Evolutionary conservation across 192 early-diverging fungal species (phyloP), one percentile per base, ranked within the genome.

Genomic region (Podila verticillata): DNA sequence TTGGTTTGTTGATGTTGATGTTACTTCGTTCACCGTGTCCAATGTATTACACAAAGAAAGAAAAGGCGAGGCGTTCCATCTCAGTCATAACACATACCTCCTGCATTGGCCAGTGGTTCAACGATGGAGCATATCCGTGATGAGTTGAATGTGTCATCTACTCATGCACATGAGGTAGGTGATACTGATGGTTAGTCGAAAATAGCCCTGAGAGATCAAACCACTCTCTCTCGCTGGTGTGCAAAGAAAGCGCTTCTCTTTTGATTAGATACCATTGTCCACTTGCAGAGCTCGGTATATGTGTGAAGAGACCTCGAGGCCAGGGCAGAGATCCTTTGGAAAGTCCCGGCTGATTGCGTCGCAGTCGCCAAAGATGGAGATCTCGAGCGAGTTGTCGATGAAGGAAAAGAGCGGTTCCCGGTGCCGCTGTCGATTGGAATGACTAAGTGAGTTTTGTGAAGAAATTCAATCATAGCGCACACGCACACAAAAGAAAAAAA

Each of bases 361-460:
- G 5, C 84, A 65, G 51, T 90, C 88, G 3, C 89, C 90, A 49
- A 93, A 84, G 68, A 93, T 90, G 17, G 91, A 91, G 0, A 93
- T 86, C 63, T 93, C 92, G 60, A 89, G 84, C 6, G 90, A 83
- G 75, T 92, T 93, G 62, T 93, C 92, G 20, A 91, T 92, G 75
- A 85, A 89, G 20, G 84, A 87, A 65, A 93, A 93, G 67, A 93
- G 87, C 20, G 82, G 74, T 12, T 84, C 84, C 34, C 69, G 62
- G 6, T 44, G 31, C 6, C 47, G 58, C 44, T 59, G 48, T n/a
- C 65, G 39, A 61, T 54, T 56, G 8, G 67, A 65, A 51, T 70
- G 74, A 30, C 67, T 65, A 31, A 24, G 10, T 19, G n/a, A 29
- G 24, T 2, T 32, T 32, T 36, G 24, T 26, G 54, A 48, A 67